These are phyloP conservation scores for Daldinia bambusicola DNA, from an alignment of 495 filamentous ascomycete species.

Conservation along the genomic window DNA sequence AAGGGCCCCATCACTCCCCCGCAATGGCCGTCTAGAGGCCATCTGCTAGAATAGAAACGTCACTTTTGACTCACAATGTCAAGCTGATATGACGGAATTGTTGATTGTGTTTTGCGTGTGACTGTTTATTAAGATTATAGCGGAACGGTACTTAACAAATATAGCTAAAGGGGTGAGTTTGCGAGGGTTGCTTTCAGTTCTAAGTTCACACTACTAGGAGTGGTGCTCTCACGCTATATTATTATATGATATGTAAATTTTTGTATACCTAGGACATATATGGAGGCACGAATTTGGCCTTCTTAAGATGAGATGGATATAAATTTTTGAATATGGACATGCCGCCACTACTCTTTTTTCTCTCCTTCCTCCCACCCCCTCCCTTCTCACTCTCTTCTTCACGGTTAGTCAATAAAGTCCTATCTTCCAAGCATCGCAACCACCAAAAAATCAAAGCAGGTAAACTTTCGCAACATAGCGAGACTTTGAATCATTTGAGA, in stretches of 20 bases:
- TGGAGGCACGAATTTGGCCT: neutral
- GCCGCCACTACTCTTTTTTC: neutral
- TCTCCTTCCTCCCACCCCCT: too few species aligned
- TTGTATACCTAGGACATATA: neutral
- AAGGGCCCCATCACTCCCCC: constrained; percentile 14
- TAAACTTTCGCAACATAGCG: neutral
- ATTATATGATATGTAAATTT: neutral
- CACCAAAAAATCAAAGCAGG: neutral
- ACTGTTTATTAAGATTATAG: neutral
- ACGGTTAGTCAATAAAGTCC: neutral
- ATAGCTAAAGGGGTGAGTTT: neutral
- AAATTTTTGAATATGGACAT: neutral
- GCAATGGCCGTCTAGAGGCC: constrained; percentile 18
- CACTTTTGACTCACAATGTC: constrained; percentile 23
- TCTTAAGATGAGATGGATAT: neutral
- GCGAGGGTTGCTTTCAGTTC: neutral
- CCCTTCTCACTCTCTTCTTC: too few species aligned
- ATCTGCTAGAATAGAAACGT: constrained; percentile 34
- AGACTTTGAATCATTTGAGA: neutral
- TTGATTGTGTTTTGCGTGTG: constrained; percentile 3
- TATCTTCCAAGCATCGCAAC: neutral
- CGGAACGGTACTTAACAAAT: neutral
- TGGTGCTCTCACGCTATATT: neutral
- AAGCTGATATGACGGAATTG: constrained; percentile 10
- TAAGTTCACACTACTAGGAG: neutral